Percentiles rank a stretch among this genome's conserved stretches.
Conservation (phyloP, 306 rosid genomes). For the Trifolium pratense region DNA sequence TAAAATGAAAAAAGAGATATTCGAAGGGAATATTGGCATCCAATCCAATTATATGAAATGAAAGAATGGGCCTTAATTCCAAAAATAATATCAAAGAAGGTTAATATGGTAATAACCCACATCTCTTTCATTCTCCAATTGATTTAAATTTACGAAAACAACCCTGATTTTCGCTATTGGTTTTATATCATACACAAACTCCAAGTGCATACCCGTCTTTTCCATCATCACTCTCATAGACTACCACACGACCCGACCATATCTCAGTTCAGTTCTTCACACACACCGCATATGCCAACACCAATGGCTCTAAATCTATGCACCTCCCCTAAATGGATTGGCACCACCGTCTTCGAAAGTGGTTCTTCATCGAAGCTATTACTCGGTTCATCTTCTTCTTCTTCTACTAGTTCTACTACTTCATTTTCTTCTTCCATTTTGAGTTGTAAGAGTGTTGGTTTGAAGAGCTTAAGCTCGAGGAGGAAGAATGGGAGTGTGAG, state of each 20-base stretch:
- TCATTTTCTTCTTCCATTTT: constrained; percentile 2
- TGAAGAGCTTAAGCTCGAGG: constrained; percentile 21
- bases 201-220: constrained; percentile 41
- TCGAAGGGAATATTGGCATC: background rate
- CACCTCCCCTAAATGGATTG: constrained; percentile 46
- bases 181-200: constrained; percentile 10
- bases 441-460: background rate
- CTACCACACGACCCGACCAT: constrained; percentile 9
- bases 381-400: constrained; percentile 13
- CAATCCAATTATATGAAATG: background rate
- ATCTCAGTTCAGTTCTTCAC: constrained; percentile 1
- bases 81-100: constrained; percentile 14
- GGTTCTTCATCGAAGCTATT: constrained; percentile 18
- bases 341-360: constrained; percentile 35
- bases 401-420: no score
- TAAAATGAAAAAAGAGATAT: background rate
- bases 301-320: constrained; percentile 64
- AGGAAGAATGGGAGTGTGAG: constrained; percentile 33
- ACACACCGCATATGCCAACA: background rate
- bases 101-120: constrained; percentile 23
- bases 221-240: background rate
- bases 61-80: background rate
- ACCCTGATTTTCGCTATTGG: constrained; percentile 21
- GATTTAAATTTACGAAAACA: constrained; percentile 23
- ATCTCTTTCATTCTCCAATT: constrained; percentile 34